Base-by-base conservation (phyloP, 495 filamentous ascomycete species). In the Pseudotulostoma volvatum region DNA sequence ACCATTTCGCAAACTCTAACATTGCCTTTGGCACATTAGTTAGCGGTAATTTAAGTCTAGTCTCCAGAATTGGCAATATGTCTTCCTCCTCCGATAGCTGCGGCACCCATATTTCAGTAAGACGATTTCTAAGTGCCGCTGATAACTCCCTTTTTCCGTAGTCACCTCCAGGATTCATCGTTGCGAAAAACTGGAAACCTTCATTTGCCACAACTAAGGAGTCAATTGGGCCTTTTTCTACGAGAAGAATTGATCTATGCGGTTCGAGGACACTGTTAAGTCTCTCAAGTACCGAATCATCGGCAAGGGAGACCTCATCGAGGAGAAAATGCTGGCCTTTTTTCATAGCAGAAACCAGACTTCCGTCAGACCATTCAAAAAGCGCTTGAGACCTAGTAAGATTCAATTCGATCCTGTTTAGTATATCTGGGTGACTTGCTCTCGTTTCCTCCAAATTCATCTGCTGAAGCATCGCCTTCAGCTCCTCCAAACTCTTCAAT, bases 31-130 rank as follows among this genome's bases (percentile, higher is more conserved):
- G 43, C 7, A 58, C 39, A 1, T 52, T 39, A 20, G 64, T 54
- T 9, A 50, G 42, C 1, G 80, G 68, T 44, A 78, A 64, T 2
- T 62, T 44, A 4, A 96, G 62, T 53, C 90, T 94, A 21, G 74
- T 74, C 20, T 68, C 61, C 7, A 94, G 76, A 38, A 99, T 95
- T 33, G 90, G 80, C 21, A 86, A 58, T 18, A 95, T 76, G 51
- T 99, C 92, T 18, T 86, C 77, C 25, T 69, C 67, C 31, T 90
- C 83, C 0, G 81, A 81, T 33, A 67, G 61, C 2, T 85, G 66
- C 2, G 90, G 85, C 0, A 94, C 92, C 92, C 92, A 99, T 15
- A 99, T 93, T 53, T 99, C 92, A 0, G 92, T 99, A 61, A 99
- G 95, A 31, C 92, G 79, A 53, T 99, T 96, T 17, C 92, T 73